These are phyloP conservation scores for Golubevia pallescens DNA, from an alignment of 1,284 basidiomycete species.

Conservation along the genomic window DNA sequence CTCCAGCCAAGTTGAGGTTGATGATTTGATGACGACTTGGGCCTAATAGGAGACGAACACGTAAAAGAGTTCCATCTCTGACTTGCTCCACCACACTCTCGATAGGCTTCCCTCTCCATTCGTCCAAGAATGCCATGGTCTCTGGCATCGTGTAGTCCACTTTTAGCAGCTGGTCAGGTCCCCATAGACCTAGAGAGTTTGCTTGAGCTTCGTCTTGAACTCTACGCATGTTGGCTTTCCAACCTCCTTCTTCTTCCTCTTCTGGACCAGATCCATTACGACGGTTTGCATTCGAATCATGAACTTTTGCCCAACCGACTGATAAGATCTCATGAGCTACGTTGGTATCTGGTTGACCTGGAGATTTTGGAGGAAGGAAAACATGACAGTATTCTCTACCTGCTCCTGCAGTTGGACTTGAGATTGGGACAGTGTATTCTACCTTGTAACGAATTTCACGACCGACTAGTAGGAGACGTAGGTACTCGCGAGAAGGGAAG, in stretches of 20 bases:
- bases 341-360: slow-evolving; percentile 47
- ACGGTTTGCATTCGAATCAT: slow-evolving; percentile 78
- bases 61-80: slow-evolving; percentile 74
- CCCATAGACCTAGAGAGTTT: slow-evolving; percentile 82
- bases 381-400: slow-evolving; percentile 46
- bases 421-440: slow-evolving; percentile 71
- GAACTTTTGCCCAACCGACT: slow-evolving; percentile 88
- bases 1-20: slow-evolving; percentile 68
- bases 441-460: slow-evolving; percentile 83
- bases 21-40: slow-evolving; percentile 85
- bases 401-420: background rate
- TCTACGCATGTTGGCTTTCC: slow-evolving; percentile 71
- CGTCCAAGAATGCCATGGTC: slow-evolving; percentile 82
- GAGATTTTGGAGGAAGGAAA: slow-evolving; percentile 42
- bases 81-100: slow-evolving; percentile 69
- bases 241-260: slow-evolving; percentile 73
- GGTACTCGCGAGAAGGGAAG: slow-evolving; percentile 89
- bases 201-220: slow-evolving; percentile 79
- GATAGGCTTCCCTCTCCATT: slow-evolving; percentile 83
- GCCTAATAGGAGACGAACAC: slow-evolving; percentile 64
- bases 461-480: slow-evolving; percentile 82
- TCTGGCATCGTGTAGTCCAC: slow-evolving; percentile 84
- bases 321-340: slow-evolving; percentile 76
- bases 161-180: slow-evolving; percentile 69
- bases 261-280: slow-evolving; percentile 66